Evolutionary conservation across 1,139 yeast genomes (phyloP).

Genomic region (Groenewaldozyma auringiensis): DNA sequence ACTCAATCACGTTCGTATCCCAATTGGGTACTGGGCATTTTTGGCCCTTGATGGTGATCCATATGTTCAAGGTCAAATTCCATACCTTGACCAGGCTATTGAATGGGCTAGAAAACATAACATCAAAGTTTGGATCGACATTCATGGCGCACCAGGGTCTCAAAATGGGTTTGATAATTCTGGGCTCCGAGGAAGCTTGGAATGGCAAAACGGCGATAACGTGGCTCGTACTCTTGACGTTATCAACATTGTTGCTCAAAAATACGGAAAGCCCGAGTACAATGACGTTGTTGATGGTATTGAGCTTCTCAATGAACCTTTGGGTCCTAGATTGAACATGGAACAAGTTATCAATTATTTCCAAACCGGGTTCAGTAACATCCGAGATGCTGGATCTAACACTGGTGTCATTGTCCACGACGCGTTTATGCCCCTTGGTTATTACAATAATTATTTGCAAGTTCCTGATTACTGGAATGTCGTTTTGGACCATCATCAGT

Average conservation of each 20-base stretch:
- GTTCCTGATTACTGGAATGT: slow-evolving; percentile 51
- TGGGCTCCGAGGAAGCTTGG: slow-evolving; percentile 62
- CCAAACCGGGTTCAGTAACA: slow-evolving; percentile 44
- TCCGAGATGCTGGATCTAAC: slow-evolving; percentile 43
- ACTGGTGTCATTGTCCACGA: slow-evolving; percentile 59
- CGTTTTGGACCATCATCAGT: slow-evolving; percentile 82
- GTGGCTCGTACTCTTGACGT: slow-evolving; percentile 47
- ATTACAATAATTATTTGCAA: slow-evolving; percentile 53
- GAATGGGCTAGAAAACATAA: slow-evolving; percentile 60
- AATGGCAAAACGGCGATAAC: slow-evolving; percentile 46
- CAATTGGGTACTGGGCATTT: slow-evolving; percentile 97
- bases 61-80: slow-evolving; percentile 76
- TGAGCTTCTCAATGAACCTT: slow-evolving; percentile 84
- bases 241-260: slow-evolving; percentile 37
- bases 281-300: slow-evolving; percentile 74
- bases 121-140: slow-evolving; percentile 79
- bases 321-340: slow-evolving; percentile 61
- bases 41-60: slow-evolving; percentile 60
- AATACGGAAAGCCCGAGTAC: slow-evolving; percentile 60
- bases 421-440: slow-evolving; percentile 56
- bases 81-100: slow-evolving; percentile 66
- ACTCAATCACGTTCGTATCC: slow-evolving; percentile 79
- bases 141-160: slow-evolving; percentile 97
- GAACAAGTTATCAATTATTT: slow-evolving; percentile 51
- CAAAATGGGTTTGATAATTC: slow-evolving; percentile 97